A percentile compares a stretch with the other conserved stretches of the same genome.
Conservation (phyloP, 108 stramenopile genomes). For the Aurantiochytrium sp. region DNA sequence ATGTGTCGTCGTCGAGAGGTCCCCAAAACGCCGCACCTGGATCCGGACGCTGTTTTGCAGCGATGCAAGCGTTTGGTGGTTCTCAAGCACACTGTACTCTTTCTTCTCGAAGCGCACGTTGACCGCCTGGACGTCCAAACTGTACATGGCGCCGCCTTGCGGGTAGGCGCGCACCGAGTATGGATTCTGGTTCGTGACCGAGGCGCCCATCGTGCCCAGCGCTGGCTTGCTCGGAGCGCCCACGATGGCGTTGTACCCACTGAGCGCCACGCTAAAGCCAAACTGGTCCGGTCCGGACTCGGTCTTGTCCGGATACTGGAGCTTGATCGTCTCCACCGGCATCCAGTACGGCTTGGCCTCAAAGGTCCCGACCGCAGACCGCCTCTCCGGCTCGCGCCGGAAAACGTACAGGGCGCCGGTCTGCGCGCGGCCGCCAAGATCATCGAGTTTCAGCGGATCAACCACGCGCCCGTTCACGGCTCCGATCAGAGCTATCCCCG, state of each 20-base stretch:
- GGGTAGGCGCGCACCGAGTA: slow-evolving; percentile 40
- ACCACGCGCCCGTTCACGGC: slow-evolving; percentile 27
- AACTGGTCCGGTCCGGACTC: slow-evolving; percentile 56
- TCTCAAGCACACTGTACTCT: slow-evolving; percentile 61
- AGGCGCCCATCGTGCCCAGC: not conserved
- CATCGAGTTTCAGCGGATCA: not conserved
- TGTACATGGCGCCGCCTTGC: slow-evolving; percentile 52
- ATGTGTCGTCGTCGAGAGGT: slow-evolving; percentile 42
- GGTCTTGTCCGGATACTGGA: slow-evolving; percentile 59
- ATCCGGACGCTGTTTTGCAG: slow-evolving; percentile 47
- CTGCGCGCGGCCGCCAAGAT: slow-evolving; percentile 35
- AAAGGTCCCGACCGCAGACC: slow-evolving; percentile 40
- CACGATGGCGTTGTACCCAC: slow-evolving; percentile 35
- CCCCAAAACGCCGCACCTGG: slow-evolving; percentile 53
- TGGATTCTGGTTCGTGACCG: slow-evolving; percentile 15
- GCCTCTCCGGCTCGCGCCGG: slow-evolving; percentile 40
- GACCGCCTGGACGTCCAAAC: slow-evolving; percentile 47
- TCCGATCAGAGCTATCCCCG: slow-evolving; percentile 63
- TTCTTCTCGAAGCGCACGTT: slow-evolving; percentile 47
- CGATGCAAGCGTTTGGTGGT: slow-evolving; percentile 35
- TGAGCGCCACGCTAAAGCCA: slow-evolving; percentile 50
- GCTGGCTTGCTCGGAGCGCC: slow-evolving; percentile 44
- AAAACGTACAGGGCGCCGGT: slow-evolving; percentile 70
- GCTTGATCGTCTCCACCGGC: slow-evolving; percentile 51
- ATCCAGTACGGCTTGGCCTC: slow-evolving; percentile 49